Evolutionary conservation across 2,329 filamentous ascomycete species (phyloP), one percentile per base, ranked within the genome.

Genomic region (Colletotrichum sp.): DNA sequence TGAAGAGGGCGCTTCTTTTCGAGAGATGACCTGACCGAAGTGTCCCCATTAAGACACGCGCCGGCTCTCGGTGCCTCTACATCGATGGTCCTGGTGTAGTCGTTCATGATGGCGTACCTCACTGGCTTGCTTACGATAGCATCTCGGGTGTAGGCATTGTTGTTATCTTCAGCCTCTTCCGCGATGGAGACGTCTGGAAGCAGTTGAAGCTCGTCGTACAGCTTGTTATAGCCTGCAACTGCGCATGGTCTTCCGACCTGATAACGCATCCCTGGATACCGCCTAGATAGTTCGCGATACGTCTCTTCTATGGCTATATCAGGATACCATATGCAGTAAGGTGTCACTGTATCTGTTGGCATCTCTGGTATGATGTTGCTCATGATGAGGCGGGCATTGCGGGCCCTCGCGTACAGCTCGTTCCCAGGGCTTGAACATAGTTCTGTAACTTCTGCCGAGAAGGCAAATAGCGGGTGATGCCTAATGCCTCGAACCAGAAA

Each of bases 311-410:
- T 76, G 4, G 86, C 82, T 0, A 82, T 27, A 2, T 85, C 81
- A 0, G 85, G 86, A 77, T 85, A 77, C 85, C 85, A 87, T 55
- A 87, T 85, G 72, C 84, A 86, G 76, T 86, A 86, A 4, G 83
- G 83, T 0, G 55, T 70, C n/a, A 80, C 65, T 8, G 82, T 79
- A 16, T 77, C 65, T 34, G 77, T 60, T 16, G 55, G 6, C 30
- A 72, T 72, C 13, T 80, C 77, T 3, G 83, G 83, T 25, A 84
- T 81, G 5, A 36, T 63, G n/a, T 82, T 78, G 71, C 80, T 83
- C 81, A 84, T 84, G 68, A 83, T 83, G 44, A 60, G 52, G 3
- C 61, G 69, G 0, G 61, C 69, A 12, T 72, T 71, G 4, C 59
- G 67, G 4, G 72, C 72, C 19, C 72, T 39, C 27, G 71, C 34